Evolutionary conservation across 257 asterid species (phyloP).

Genomic region (Solanum peruvianum): DNA sequence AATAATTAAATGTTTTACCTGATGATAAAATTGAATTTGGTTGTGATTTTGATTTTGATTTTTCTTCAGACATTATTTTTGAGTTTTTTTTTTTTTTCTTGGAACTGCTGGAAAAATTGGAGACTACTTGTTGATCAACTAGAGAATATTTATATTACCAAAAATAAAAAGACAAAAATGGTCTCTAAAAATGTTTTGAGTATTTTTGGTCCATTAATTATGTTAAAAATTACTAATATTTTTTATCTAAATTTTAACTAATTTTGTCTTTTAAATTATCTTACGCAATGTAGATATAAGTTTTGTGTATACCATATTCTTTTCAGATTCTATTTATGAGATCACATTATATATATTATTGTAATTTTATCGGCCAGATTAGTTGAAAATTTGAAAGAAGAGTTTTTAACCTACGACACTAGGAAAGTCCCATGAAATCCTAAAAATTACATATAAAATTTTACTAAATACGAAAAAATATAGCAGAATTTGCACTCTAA

Average conservation of each 20-base stretch:
- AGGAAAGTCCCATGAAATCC: background rate
- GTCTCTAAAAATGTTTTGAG: background rate
- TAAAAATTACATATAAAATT: background rate
- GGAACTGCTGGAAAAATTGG: background rate
- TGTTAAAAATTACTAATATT: background rate
- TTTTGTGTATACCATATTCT: background rate
- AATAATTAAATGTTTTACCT: slow-evolving; percentile 11
- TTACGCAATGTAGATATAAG: background rate
- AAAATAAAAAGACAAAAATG: background rate
- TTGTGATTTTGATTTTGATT: background rate
- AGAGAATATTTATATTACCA: background rate
- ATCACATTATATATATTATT: background rate
- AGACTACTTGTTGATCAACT: background rate
- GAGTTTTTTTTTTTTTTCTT: background rate
- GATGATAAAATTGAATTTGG: slow-evolving; percentile 13
- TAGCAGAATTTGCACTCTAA: too few species aligned
- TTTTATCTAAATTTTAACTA: background rate
- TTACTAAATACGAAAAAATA: too few species aligned
- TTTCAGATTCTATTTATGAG: background rate
- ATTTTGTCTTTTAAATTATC: background rate
- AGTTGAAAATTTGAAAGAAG: background rate
- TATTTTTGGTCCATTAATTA: background rate
- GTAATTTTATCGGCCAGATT: background rate
- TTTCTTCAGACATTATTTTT: slow-evolving; percentile 34
- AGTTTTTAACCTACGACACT: background rate